Evolutionary conservation across 2,329 filamentous ascomycete genomes (phyloP).

Genomic region (Colletotrichum sublineola): DNA sequence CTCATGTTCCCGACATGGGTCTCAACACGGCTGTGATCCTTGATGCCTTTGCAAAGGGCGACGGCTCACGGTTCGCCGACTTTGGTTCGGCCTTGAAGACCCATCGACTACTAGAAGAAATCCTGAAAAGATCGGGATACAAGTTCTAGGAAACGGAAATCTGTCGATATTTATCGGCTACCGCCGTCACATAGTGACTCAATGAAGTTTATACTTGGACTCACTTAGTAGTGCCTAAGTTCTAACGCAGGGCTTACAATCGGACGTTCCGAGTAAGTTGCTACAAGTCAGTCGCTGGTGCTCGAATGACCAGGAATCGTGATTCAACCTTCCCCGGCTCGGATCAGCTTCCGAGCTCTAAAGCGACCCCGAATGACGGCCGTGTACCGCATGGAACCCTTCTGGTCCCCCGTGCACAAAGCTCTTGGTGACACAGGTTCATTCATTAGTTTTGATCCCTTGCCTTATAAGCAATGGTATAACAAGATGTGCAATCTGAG

Average conservation of each 20-base stretch:
- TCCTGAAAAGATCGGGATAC: constrained; percentile 38
- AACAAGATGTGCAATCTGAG: no score
- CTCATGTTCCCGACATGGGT: constrained; percentile 31
- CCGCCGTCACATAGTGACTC: neutral
- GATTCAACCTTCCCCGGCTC: constrained; percentile 28
- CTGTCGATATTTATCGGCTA: neutral
- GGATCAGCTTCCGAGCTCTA: constrained; percentile 50
- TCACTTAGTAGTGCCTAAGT: no score
- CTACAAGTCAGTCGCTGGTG: neutral
- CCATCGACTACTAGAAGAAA: constrained; percentile 44
- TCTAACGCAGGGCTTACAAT: neutral
- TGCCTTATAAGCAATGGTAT: no score
- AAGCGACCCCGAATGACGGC: no score
- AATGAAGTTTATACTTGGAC: neutral
- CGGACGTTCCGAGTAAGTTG: neutral
- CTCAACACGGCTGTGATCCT: constrained; percentile 45
- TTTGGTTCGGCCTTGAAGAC: constrained; percentile 46
- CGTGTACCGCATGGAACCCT: no score
- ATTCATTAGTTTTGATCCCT: no score
- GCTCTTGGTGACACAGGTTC: no score
- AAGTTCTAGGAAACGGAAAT: neutral
- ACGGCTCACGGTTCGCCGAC: constrained; percentile 33
- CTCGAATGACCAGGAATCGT: neutral
- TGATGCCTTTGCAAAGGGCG: constrained; percentile 45
- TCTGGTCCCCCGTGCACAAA: no score